Percentiles rank a stretch among this genome's conserved stretches.
These are phyloP conservation scores for Exophiala phaeomuriformis DNA, from an alignment of 2,329 filamentous ascomycete genomes.

Conservation along the genomic window DNA sequence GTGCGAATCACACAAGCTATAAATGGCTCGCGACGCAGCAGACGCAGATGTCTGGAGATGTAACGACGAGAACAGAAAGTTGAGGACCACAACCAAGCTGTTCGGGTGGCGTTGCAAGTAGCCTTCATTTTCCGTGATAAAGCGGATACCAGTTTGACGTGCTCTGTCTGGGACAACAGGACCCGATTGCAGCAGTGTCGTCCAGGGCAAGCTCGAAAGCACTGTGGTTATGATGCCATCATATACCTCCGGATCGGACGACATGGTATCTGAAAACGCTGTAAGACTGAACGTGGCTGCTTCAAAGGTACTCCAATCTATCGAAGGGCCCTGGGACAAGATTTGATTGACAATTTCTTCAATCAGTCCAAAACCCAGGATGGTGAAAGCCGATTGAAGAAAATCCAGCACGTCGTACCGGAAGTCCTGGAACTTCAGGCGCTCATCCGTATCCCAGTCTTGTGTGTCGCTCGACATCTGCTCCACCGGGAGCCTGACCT, in stretches of 20 bases:
- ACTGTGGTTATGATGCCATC: constrained; percentile 38
- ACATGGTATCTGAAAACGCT: constrained; percentile 40
- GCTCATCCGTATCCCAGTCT: constrained; percentile 38
- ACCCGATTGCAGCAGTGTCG: constrained; percentile 33
- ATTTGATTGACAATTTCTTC: constrained; percentile 37
- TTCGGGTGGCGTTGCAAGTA: constrained; percentile 40
- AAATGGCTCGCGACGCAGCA: constrained; percentile 39
- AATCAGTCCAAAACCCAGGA: constrained; percentile 38
- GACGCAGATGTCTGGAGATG: constrained; percentile 37
- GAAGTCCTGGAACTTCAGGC: constrained; percentile 38
- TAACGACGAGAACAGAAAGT: constrained; percentile 41
- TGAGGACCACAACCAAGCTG: constrained; percentile 37
- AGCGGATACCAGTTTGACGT: constrained; percentile 38
- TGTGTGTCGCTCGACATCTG: constrained; percentile 25
- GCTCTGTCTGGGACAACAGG: constrained; percentile 31
- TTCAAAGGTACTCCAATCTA: constrained; percentile 40
- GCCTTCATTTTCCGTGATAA: constrained; percentile 39
- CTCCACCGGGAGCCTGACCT: constrained; percentile 27
- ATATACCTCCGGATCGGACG: constrained; percentile 39
- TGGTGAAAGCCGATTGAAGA: constrained; percentile 38
- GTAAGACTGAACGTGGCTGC: constrained; percentile 39
- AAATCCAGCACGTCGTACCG: constrained; percentile 42
- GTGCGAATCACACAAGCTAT: constrained; percentile 40
- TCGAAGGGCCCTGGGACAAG: constrained; percentile 29
- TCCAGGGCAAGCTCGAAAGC: constrained; percentile 28